These are phyloP conservation scores for Syzygium aromaticum DNA, from an alignment of 345 rosid genomes.

Conservation along the genomic window DNA sequence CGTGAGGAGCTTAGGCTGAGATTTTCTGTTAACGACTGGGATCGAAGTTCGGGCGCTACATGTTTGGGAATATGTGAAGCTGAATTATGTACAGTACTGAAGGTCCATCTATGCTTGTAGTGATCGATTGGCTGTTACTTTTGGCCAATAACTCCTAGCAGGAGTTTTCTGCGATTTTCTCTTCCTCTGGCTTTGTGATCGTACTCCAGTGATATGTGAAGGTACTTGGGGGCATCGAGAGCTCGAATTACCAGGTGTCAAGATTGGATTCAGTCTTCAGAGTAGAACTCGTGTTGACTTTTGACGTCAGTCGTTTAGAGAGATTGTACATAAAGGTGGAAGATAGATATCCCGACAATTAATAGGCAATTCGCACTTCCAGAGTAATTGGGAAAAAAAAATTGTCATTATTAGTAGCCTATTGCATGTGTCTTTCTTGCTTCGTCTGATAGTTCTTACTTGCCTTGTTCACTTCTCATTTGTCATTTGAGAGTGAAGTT, in stretches of 20 bases:
- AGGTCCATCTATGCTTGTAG: background rate
- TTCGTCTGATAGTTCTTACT: background rate
- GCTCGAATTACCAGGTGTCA: background rate
- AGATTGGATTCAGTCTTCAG: background rate
- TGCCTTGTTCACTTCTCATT: background rate
- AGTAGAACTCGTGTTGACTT: background rate
- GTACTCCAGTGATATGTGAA: background rate
- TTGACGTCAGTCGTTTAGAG: background rate
- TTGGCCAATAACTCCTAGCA: accelerated
- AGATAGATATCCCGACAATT: background rate
- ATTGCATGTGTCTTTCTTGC: background rate
- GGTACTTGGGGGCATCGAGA: background rate
- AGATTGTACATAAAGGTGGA: background rate
- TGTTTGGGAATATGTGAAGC: background rate
- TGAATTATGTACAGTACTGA: background rate
- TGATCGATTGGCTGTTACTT: background rate
- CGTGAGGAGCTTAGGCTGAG: too few relatives aligned
- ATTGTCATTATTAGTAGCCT: background rate
- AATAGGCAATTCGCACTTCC: background rate
- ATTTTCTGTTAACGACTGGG: too few relatives aligned
- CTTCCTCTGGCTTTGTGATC: accelerated
- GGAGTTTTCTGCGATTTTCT: background rate
- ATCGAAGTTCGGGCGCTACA: accelerated
- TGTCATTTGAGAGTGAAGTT: background rate
- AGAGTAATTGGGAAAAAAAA: background rate